A percentile compares a stretch with the other conserved stretches of the same genome.
These are phyloP conservation scores for Phytopythium chamaehyphon DNA, from an alignment of 352 stramenopile genomes.

Conservation along the genomic window DNA sequence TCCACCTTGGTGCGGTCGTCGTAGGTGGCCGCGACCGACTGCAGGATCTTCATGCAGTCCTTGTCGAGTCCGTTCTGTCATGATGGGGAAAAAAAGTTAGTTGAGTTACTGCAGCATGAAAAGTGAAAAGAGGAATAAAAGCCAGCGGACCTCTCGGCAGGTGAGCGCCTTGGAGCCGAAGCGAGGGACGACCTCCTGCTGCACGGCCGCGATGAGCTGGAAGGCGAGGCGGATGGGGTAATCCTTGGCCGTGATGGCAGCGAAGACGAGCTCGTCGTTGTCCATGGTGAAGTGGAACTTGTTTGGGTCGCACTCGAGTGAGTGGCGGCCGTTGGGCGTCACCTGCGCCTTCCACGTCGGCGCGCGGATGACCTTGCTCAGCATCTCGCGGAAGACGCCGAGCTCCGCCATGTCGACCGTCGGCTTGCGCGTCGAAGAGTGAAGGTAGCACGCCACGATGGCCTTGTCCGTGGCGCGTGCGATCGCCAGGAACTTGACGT, in stretches of 20 bases:
- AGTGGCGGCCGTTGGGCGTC: constrained; percentile 80
- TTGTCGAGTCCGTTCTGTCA: constrained; percentile 68
- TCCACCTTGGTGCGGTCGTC: constrained; percentile 86
- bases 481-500: constrained; percentile 83
- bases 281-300: constrained; percentile 90
- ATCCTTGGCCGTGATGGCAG: constrained; percentile 72
- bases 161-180: constrained; percentile 71
- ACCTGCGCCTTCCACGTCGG: constrained; percentile 86
- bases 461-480: constrained; percentile 77
- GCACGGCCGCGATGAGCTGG: constrained; percentile 71
- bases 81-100: too few relatives aligned
- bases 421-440: constrained; percentile 41
- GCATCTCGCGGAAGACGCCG: constrained; percentile 71
- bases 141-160: constrained; percentile 80
- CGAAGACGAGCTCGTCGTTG: constrained; percentile 85
- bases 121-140: too few relatives aligned
- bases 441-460: constrained; percentile 74
- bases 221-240: constrained; percentile 82
- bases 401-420: constrained; percentile 51
- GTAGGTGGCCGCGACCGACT: constrained; percentile 61
- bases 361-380: constrained; percentile 75
- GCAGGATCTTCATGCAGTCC: constrained; percentile 63
- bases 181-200: constrained; percentile 76
- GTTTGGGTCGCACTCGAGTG: constrained; percentile 82
- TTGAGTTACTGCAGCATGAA: constrained; percentile 1